A percentile compares a stretch with the other conserved stretches of the same genome.
Evolutionary conservation across 805 yeast species (phyloP).

Genomic region (Kazachstania martiniae): DNA sequence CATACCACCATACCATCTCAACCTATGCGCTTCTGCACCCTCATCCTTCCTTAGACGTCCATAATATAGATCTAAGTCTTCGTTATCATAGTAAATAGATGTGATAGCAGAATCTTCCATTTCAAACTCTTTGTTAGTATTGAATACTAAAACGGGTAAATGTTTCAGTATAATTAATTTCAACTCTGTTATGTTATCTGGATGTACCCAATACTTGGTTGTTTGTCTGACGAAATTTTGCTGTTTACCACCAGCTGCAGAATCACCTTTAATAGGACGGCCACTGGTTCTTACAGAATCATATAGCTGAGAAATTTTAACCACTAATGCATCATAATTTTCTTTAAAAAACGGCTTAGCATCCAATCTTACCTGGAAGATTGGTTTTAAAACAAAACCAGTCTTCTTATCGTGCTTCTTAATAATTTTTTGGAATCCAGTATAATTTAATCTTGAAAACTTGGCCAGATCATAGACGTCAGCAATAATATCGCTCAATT

Average conservation of each 20-base stretch:
- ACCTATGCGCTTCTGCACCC: conserved; percentile 97
- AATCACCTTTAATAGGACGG: conserved; percentile 88
- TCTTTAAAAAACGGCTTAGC: conserved; percentile 94
- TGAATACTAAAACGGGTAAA: conserved; percentile 93
- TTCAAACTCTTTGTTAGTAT: conserved; percentile 90
- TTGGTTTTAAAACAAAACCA: conserved; percentile 69
- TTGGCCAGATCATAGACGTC: conserved; percentile 96
- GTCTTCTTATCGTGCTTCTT: conserved; percentile 95
- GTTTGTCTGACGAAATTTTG: conserved; percentile 98
- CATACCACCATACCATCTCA: conserved; percentile 99
- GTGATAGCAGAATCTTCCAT: conserved; percentile 92
- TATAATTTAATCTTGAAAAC: conserved; percentile 85
- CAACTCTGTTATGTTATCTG: conserved; percentile 93
- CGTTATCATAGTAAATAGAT: conserved; percentile 89
- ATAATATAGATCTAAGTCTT: conserved; percentile 78
- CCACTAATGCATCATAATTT: conserved; percentile 81
- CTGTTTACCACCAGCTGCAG: conserved; percentile 96
- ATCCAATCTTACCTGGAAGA: conserved; percentile 85
- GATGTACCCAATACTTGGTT: conserved; percentile 98
- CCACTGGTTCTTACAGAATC: conserved; percentile 94
- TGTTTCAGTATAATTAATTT: conserved; percentile 88
- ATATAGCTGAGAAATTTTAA: conserved; percentile 77
- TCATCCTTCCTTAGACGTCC: conserved; percentile 94
- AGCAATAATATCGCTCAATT: conserved; percentile 78
- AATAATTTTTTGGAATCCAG: conserved; percentile 93